Base-by-base conservation (phyloP, 83 land plant species). In the Thuja plicata region DNA sequence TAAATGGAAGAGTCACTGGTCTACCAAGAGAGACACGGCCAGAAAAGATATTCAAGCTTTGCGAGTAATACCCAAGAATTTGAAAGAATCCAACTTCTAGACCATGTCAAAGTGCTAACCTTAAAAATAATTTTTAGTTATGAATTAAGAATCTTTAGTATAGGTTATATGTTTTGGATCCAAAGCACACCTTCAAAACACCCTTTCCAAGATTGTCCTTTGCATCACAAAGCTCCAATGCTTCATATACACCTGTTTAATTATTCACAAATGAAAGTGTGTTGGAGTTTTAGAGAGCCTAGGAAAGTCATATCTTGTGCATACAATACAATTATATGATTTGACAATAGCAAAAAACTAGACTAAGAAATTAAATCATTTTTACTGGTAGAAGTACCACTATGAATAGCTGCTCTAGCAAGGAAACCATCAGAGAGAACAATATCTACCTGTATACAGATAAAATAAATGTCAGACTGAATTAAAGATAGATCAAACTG, bases 371-470 rank as follows among this genome's bases (percentile, higher is more conserved):
- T 8, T 11, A 9, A n/a, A 0, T 46, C 34, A 83, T 15, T 12
- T 24, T 83, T 92, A 96, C 99, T 98, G 88, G 99, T 97, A 45
- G 99, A 97, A 45, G 98, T 98, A 60, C 99, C 99, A 88, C 99
- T 97, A 13, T 98, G 99, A n/a, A 96, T 98, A 10, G 97, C 98
- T 24, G 98, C 99, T 92, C 99, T 94, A 86, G 93, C 93, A 74
- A 84, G 81, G 21, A 85, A 83, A 7, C 94, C 94, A 92, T 96
- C 93, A 3, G 92, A 89, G 40, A 94, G 90, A 37, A 9, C 34
- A 19, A 95, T 87, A 89, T 97, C 98, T 13, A 90, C 96, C 97
- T 97, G 89, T 9, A 88, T 66, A 86, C 74, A 32, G 50, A 76
- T 19, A 55, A 54, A 45, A 50, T 52, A 85, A 46, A 43, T 83